Base-by-base conservation (phyloP, 31 red algal species). In the Odonthalia washingtoniensis region DNA sequence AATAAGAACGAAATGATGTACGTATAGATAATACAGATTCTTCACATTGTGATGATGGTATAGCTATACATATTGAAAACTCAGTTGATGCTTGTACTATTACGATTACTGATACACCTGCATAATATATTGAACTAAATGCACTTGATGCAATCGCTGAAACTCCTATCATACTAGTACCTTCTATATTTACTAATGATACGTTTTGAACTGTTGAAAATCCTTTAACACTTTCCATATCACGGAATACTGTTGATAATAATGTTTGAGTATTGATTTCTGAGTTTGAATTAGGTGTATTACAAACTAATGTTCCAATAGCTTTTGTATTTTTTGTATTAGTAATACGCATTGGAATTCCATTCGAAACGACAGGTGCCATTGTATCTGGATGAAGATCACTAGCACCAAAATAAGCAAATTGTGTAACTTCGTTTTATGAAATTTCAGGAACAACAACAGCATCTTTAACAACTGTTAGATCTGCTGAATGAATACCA, bases 321-420 rank as follows among this genome's bases (percentile, higher is more conserved):
- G 44, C 64, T 41, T n/a, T n/a, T n/a, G n/a, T n/a, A n/a, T n/a
- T n/a, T n/a, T n/a, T n/a, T n/a, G n/a, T n/a, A n/a, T n/a, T n/a
- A n/a, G n/a, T n/a, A n/a, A n/a, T n/a, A 32, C 89, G 31, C 85
- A n/a, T n/a, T n/a, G n/a, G n/a, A n/a, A n/a, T n/a, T n/a, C n/a
- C n/a, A n/a, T n/a, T n/a, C n/a, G n/a, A 60, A 40, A 99, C 89
- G 33, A 91, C 86, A 16, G 97, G 97, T 52, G 91, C 75, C 94
- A 99, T 96, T 12, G 94, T 96, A 72, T 96, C 94, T 3, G 97
- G 97, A 73, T 99, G 94, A 17, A 99, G 68, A 0, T 96, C 97
- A 37, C 84, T 90, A 41, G 97, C 97, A n/a, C 97, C 97, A 93
- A 99, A 99, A 70, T 99, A 96, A 24, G 97, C 94, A 41, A 99